Evolutionary conservation across 169 alveolate species (phyloP).

Genomic region (Plasmodium ovale): DNA sequence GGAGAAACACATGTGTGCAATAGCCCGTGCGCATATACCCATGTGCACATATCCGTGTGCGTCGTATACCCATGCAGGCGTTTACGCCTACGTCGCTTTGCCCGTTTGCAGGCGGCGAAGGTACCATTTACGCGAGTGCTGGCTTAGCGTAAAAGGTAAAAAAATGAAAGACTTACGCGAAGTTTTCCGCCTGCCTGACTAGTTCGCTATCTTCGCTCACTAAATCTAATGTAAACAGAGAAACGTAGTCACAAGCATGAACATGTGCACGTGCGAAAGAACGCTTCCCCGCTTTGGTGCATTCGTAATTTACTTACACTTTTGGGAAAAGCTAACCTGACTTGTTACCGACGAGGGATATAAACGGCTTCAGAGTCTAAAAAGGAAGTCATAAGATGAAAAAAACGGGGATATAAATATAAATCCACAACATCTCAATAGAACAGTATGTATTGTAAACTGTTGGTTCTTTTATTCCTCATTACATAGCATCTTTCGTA

Average conservation of each 20-base stretch:
- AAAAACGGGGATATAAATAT: neutral
- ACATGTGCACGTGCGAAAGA: neutral
- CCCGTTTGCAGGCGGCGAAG: no score
- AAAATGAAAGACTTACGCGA: conserved; percentile 18
- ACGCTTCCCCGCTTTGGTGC: neutral
- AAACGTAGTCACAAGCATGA: neutral
- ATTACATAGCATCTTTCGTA: conserved; percentile 51
- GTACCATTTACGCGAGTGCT: no score
- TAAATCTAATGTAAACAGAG: conserved; percentile 26
- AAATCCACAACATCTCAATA: neutral
- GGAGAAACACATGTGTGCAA: neutral
- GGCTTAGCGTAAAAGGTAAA: no score
- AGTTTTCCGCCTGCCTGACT: conserved; percentile 39
- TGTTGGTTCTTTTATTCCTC: neutral
- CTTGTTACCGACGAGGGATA: conserved; percentile 76
- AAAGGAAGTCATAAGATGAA: conserved; percentile 10
- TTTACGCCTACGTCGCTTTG: neutral
- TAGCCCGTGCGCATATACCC: neutral
- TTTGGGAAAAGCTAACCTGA: conserved; percentile 12
- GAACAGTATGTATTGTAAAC: neutral
- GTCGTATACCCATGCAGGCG: neutral
- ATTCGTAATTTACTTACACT: no score
- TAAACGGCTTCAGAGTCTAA: conserved; percentile 69
- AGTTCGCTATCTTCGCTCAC: conserved; percentile 6
- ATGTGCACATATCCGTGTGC: neutral